A percentile compares a stretch with the other conserved stretches of the same genome.
Evolutionary conservation across 2,329 filamentous ascomycete genomes (phyloP).

Genomic region (Neofusicoccum sp.): DNA sequence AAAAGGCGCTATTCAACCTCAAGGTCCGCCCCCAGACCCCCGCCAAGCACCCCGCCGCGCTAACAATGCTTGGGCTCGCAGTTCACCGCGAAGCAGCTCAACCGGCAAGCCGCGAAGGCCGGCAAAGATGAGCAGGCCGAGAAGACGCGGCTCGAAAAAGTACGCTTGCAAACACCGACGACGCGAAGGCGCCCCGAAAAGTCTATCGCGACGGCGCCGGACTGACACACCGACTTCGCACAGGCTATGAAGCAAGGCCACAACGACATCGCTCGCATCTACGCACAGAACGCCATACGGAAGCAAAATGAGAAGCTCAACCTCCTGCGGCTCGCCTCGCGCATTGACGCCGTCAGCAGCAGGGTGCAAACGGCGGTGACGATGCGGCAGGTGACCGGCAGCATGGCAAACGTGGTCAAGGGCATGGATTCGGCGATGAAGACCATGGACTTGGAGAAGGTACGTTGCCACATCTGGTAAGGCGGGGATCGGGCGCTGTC

Average conservation of each 20-base stretch:
- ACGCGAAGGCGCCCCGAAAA: background rate
- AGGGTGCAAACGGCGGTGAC: slow-evolving; percentile 66
- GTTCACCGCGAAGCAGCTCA: slow-evolving; percentile 67
- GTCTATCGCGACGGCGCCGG: background rate
- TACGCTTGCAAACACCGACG: slow-evolving; percentile 26
- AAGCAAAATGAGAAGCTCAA: slow-evolving; percentile 66
- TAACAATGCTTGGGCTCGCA: slow-evolving; percentile 34
- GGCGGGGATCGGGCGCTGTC: background rate
- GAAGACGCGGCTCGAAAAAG: slow-evolving; percentile 65
- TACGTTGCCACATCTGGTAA: slow-evolving; percentile 33
- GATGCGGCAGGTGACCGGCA: slow-evolving; percentile 63
- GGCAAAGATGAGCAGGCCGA: slow-evolving; percentile 63
- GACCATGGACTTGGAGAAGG: slow-evolving; percentile 65
- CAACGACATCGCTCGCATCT: slow-evolving; percentile 64
- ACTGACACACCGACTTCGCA: background rate
- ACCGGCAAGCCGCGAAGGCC: slow-evolving; percentile 63
- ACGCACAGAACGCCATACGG: slow-evolving; percentile 65
- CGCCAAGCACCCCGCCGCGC: slow-evolving; percentile 20
- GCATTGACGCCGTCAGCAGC: slow-evolving; percentile 62
- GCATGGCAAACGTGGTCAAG: slow-evolving; percentile 64
- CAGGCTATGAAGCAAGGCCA: slow-evolving; percentile 63
- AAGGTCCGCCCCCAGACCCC: slow-evolving; percentile 48
- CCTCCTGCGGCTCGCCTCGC: slow-evolving; percentile 57
- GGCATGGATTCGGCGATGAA: slow-evolving; percentile 67
- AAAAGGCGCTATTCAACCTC: slow-evolving; percentile 64